Evolutionary conservation across 2,329 filamentous ascomycete genomes (phyloP).

Genomic region (Teratosphaeria zuluensis): DNA sequence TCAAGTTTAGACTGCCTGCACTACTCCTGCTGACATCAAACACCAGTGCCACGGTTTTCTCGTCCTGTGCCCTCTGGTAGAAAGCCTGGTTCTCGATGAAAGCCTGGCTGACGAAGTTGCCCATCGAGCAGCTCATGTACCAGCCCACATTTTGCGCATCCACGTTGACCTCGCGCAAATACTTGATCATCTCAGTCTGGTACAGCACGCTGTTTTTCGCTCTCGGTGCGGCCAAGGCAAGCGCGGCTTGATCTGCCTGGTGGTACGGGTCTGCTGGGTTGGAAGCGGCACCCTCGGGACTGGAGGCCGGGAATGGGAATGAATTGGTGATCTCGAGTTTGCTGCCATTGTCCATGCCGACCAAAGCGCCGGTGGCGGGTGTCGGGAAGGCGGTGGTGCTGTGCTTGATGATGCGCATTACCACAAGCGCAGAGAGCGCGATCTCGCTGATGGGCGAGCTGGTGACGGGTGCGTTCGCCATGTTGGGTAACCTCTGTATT

Average conservation of each 20-base stretch:
- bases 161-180: constrained; percentile 92
- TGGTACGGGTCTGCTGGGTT: constrained; percentile 56
- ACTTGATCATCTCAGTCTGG: constrained; percentile 94
- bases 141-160: constrained; percentile 97
- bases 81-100: constrained; percentile 97
- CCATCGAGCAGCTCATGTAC: constrained; percentile 98
- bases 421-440: constrained; percentile 89
- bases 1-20: constrained; percentile 78
- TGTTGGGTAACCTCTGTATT: neutral
- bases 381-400: constrained; percentile 81
- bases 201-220: constrained; percentile 83
- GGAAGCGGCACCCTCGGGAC: constrained; percentile 35
- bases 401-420: constrained; percentile 98
- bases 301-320: constrained; percentile 85
- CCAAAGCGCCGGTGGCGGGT: constrained; percentile 77
- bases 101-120: constrained; percentile 90
- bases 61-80: constrained; percentile 89
- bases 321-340: constrained; percentile 86
- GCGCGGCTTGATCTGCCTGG: constrained; percentile 59
- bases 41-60: constrained; percentile 76
- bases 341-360: constrained; percentile 81
- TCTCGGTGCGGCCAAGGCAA: constrained; percentile 79
- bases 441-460: constrained; percentile 56
- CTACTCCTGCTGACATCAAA: constrained; percentile 94
- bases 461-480: neutral